Base-by-base conservation (phyloP, 768 basidiomycete species). In the Ephemerocybe angulata region DNA sequence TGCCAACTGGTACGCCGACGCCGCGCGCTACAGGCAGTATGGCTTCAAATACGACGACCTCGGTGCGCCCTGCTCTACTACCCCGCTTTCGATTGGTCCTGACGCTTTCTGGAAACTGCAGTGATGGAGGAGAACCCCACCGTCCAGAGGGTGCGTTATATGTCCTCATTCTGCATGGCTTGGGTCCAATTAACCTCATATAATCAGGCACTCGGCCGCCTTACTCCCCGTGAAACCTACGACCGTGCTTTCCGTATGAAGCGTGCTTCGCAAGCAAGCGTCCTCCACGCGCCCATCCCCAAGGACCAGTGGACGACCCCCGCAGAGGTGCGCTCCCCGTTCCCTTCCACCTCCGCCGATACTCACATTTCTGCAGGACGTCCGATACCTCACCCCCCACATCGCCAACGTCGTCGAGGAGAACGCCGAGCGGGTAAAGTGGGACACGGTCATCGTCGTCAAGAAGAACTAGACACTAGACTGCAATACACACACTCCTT, bases 11-110 rank as follows among this genome's bases (percentile, higher is more conserved):
- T 98, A 97, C 66, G 87, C 87, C 62, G 69, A 88, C 67, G 73
- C 86, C 52, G 70, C 87, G 35, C 93, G 95, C 37, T 90, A 94
- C 79, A 83, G 96, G 62, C 79, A 85, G 65, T 79, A 90, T 65
- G 96, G 96, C 61, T 83, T 98, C 73, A 85, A 81, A 66, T 95
- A 97, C 69, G 96, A 99, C 70, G 96, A 99, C 80, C 83, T 99
- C 65, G 77, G 91, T 93, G 62, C 71, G 91, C 82, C 25, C 51
- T 56, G 33, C 53, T 51, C 59, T 37, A 62, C 53, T 53, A 46
- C 51, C 53, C 54, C 49, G 52, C 44, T n/a, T 50, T 27, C 22
- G 22, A 25, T 40, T 52, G 47, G 43, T 48, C 49, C 52, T 53
- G 50, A 53, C 60, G 84, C 30, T 7, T 46, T 48, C 21, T 6